These are phyloP conservation scores for Hordeum marinum DNA, from an alignment of 176 grass and related monocot species.

Conservation along the genomic window DNA sequence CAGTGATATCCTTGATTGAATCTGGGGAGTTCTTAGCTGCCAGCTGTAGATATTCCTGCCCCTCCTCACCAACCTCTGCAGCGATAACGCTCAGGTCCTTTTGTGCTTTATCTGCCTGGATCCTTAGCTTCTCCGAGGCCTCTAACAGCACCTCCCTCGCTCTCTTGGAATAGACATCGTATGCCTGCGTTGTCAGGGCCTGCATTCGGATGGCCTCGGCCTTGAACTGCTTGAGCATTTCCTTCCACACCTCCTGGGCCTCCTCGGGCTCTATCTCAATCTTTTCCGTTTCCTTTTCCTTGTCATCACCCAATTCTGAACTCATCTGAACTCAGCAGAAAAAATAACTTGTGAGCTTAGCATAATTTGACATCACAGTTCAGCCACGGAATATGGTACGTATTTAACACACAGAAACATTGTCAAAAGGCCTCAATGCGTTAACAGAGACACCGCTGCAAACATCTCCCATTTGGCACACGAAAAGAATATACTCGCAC, in stretches of 20 bases:
- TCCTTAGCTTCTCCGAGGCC: conserved; percentile 62
- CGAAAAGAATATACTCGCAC: neutral
- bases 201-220: conserved; percentile 58
- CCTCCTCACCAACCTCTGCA: conserved; percentile 63
- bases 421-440: neutral
- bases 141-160: conserved; percentile 60
- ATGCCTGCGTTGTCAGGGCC: conserved; percentile 39
- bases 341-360: neutral
- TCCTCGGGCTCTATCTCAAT: conserved; percentile 38
- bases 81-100: conserved; percentile 58
- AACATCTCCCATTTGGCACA: neutral
- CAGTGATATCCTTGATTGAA: conserved; percentile 58
- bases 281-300: conserved; percentile 17
- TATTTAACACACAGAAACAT: neutral
- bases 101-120: conserved; percentile 78
- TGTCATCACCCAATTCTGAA: conserved; percentile 1
- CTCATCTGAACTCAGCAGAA: conserved; percentile 5
- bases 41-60: conserved; percentile 67
- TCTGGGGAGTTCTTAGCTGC: conserved; percentile 78
- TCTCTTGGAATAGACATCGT: conserved; percentile 68
- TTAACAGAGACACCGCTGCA: neutral
- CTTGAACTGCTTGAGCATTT: conserved; percentile 69
- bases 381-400: neutral
- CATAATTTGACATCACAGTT: neutral
- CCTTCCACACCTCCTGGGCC: conserved; percentile 62